Base-by-base conservation (phyloP, 176 grass and related monocot species). In the Cenchrus fungigraminus region DNA sequence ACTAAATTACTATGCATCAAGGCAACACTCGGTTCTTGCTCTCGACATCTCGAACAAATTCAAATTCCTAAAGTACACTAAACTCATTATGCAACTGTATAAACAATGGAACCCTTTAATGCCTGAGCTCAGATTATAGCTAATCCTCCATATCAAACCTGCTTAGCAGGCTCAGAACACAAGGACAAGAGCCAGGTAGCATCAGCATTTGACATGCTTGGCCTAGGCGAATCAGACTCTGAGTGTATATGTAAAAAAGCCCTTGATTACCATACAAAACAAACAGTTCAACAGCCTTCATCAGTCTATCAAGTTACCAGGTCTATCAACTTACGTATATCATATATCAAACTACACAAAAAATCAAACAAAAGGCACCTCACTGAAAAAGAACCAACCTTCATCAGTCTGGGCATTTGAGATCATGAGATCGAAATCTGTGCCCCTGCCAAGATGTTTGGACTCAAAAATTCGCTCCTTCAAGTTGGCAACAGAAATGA, bases 381-480 rank as follows among this genome's bases (percentile, higher is more conserved):
- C 75, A n/a, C 87, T 83, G 56, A 67, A 37, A 88, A 93, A 88
- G 81, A 89, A 94, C 82, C 82, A 88, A 99, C 97, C 97, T 99
- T 99, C 97, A 32, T 94, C 86, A 1, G 90, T 94, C 82, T 99
- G 97, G 34, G 94, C 97, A 88, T 99, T 99, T 59, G 97, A 92
- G 79, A 99, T 90, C 80, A 97, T 95, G 53, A 99, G 84, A 87
- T 99, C 97, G 31, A 97, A 99, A 91, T 99, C 97, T 3, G 92
- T 97, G 77, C 97, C 97, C 88, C 92, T 96, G 74, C 97, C 97
- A 68, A 99, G 91, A 79, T 97, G 94, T 84, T 99, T 99, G 57
- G 87, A 94, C 81, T 97, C 92, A 84, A 99, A 99, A 86, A 99
- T 94, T 82, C 92, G 88, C 87, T 99, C 97, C 93, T 99, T 99